Base-by-base conservation (phyloP, 257 asterid genomes). In the Penstemon davidsonii region DNA sequence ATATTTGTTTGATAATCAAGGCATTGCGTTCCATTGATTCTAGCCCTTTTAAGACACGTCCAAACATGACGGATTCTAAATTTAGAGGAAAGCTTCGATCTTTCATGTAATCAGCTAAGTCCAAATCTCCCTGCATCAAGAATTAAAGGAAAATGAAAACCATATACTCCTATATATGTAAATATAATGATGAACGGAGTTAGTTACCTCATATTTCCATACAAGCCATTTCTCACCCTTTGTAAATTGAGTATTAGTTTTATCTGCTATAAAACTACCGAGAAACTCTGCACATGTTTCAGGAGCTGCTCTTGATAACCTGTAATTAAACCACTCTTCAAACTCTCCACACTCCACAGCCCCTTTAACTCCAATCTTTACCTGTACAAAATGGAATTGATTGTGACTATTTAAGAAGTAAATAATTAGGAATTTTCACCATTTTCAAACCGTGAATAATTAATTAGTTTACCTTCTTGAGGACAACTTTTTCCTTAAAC, bases 211-310 rank as follows among this genome's bases (percentile, higher is more conserved):
- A 53, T 88, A 90, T 77, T 87, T 90, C 97, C 97, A 93, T 64
- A 90, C 96, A 39, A 93, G 99, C 99, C 99, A 93, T 87, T 93
- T 93, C 97, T 93, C 96, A 67, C 97, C 96, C 97, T 93, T 93
- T 5, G 80, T 80, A 40, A 75, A 90, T 44, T 78, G 82, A 49
- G 85, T 78, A 67, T 80, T 77, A 59, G 96, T 94, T 83, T 76
- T 85, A 68, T 90, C 97, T 18, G 99, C 84, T 12, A 78, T 50
- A 68, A 93, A 90, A 60, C 95, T 94, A 41, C 99, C 97, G 47
- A 94, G 97, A 81, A 88, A 94, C 38, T 91, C 88, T 1, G 99
- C 99, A 60, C 99, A 93, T 0, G 96, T 93, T 69, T 90, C 97
- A 0, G 99, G 96, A 60, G 99, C 99, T 47, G 95, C 99, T 77